A percentile compares a stretch with the other conserved stretches of the same genome.
Conservation (phyloP, 192 early-diverging fungal genomes). For the Mortierella claussenii region DNA sequence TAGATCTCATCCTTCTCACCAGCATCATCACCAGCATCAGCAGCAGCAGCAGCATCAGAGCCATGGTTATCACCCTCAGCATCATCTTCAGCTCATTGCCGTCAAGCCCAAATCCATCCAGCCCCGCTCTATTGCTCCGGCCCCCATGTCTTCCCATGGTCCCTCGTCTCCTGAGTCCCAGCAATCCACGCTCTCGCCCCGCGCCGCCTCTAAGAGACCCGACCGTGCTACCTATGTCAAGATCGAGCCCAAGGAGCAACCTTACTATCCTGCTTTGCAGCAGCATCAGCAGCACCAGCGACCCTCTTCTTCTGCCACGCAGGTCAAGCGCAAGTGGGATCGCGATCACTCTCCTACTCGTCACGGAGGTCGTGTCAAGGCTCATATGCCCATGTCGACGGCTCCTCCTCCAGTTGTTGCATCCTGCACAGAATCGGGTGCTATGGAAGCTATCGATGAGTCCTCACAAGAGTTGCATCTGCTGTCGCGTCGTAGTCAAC, state of each 20-base stretch:
- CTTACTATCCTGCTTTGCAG: constrained; percentile 1
- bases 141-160: constrained; percentile 9
- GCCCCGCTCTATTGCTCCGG: constrained; percentile 51
- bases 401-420: too few species aligned
- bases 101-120: constrained; percentile 36
- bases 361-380: constrained; percentile 3
- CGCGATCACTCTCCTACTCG: constrained; percentile 44
- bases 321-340: constrained; percentile 44
- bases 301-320: background rate
- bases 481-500: constrained; percentile 34
- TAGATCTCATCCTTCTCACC: constrained; percentile 6
- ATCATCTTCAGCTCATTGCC: background rate
- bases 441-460: constrained; percentile 15
- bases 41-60: constrained; percentile 3
- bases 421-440: too few species aligned
- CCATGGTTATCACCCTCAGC: constrained; percentile 18
- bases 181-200: constrained; percentile 10
- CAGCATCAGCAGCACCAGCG: constrained; percentile 7
- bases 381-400: too few species aligned
- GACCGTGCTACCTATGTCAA: constrained; percentile 31
- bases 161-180: constrained; percentile 21
- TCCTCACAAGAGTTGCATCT: constrained; percentile 43
- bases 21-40: background rate
- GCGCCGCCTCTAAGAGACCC: constrained; percentile 14
- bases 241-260: constrained; percentile 45